Base-by-base conservation (phyloP, 805 yeast species). In the Wickerhamomyces canadensis region DNA sequence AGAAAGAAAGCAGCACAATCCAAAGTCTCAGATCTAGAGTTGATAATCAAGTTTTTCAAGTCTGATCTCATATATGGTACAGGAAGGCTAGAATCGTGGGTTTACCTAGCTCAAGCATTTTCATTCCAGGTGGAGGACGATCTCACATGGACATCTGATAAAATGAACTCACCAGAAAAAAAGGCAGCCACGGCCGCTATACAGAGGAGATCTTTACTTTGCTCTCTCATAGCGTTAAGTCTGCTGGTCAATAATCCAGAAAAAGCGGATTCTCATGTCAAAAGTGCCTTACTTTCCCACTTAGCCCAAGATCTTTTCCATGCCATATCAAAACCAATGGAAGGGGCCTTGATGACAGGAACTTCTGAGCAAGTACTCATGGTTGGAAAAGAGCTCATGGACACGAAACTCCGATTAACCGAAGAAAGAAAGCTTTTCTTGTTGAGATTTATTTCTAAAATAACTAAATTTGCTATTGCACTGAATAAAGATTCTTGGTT, bases 141-240 rank as follows among this genome's bases (percentile, higher is more conserved):
- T 45, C 60, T 93, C 38, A 77, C 85, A n/a, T 87, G 96, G 94
- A 84, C 91, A 1, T 79, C 95, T 0, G 96, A 89, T 49, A 84
- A 84, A 51, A 60, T 87, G 26, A 80, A 80, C 35, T 67, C 73
- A 0, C 52, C 67, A 0, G 93, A 83, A 6, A 69, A 78, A 43
- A 81, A 81, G 50, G 61, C 61, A 4, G 56, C 61, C 0, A 81
- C 87, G 0, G 86, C 88, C 0, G 59, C 69, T 6, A 53, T 74
- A 4, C 96, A 87, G 56, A 69, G 82, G 40, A 80, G 72, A 49
- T 69, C 95, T 0, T 57, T 91, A 2, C 48, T 87, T 3, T 80
- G 95, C 43, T 87, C 81, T 48, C 54, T 80, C 17, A 81, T 83
- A 84, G 88, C 95, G 0, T 61, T 78, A 15, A 79, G 74, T 48